Evolutionary conservation across 768 basidiomycete genomes (phyloP).

Genomic region (Lentinula lateritia): DNA sequence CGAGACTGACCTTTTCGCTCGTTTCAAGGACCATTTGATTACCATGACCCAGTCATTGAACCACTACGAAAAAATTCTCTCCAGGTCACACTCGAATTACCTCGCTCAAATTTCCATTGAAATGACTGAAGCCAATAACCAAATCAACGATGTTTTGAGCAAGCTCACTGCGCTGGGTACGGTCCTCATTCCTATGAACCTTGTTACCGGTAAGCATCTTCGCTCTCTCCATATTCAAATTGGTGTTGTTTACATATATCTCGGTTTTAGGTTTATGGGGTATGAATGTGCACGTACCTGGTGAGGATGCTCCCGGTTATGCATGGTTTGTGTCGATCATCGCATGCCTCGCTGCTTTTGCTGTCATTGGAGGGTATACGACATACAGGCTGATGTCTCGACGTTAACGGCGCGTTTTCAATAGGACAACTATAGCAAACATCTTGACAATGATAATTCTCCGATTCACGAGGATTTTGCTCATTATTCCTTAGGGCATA

Average conservation of each 20-base stretch:
- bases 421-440: not conserved
- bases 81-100: conserved; percentile 98
- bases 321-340: conserved; percentile 86
- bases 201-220: conserved; percentile 71
- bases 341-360: conserved; percentile 73
- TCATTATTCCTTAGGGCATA: not conserved
- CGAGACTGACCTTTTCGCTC: not conserved
- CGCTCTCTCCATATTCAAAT: not conserved
- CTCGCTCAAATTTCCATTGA: conserved; percentile 99
- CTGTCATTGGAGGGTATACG: conserved; percentile 72
- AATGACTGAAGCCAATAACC: conserved; percentile 99
- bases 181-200: conserved; percentile 93
- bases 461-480: not conserved
- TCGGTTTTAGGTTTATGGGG: conserved; percentile 74
- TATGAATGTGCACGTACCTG: conserved; percentile 98
- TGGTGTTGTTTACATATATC: not conserved
- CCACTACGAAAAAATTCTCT: conserved; percentile 99
- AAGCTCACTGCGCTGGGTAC: conserved; percentile 98
- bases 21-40: conserved; percentile 81
- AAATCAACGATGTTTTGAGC: conserved; percentile 97
- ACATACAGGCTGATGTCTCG: conserved; percentile 74
- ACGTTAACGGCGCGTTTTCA: conserved; percentile 10
- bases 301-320: conserved; percentile 52
- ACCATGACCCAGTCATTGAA: conserved; percentile 99
- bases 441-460: not conserved